Evolutionary conservation across 352 stramenopile species (phyloP).

Genomic region (Hyaloperonospora brassicae): DNA sequence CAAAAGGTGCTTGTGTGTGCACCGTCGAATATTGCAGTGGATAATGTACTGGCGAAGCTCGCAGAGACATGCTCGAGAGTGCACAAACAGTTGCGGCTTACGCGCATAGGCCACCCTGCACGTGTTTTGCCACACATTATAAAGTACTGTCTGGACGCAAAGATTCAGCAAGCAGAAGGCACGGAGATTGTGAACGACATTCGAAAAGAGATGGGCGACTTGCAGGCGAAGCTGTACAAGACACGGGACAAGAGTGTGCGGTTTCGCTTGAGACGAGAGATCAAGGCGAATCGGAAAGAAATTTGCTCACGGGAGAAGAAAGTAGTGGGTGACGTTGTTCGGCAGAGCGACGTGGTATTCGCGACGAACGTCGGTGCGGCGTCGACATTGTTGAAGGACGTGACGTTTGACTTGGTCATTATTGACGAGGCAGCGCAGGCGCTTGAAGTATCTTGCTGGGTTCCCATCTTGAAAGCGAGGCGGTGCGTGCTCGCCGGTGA

Average conservation of each 20-base stretch:
- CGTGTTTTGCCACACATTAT: constrained; percentile 87
- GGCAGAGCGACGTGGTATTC: constrained; percentile 92
- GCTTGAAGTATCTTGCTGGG: constrained; percentile 95
- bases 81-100: constrained; percentile 37
- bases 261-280: constrained; percentile 57
- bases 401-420: constrained; percentile 92
- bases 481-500: constrained; percentile 89
- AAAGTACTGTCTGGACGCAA: constrained; percentile 90
- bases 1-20: constrained; percentile 94
- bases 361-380: constrained; percentile 93
- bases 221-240: constrained; percentile 52
- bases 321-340: constrained; percentile 88
- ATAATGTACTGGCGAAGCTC: constrained; percentile 96
- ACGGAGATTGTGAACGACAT: constrained; percentile 95
- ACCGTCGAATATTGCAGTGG: constrained; percentile 97
- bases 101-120: constrained; percentile 91
- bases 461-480: constrained; percentile 90
- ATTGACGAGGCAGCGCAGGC: constrained; percentile 97
- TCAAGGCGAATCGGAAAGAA: constrained; percentile 92
- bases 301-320: constrained; percentile 89
- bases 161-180: constrained; percentile 87
- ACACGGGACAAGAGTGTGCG: constrained; percentile 43
- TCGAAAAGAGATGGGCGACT: constrained; percentile 79
- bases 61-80: constrained; percentile 35
- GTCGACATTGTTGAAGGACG: constrained; percentile 83